Percentiles rank a stretch among this genome's conserved stretches.
Evolutionary conservation across 2,329 filamentous ascomycete genomes (phyloP).

Genomic region (Uncinocarpus reesii): DNA sequence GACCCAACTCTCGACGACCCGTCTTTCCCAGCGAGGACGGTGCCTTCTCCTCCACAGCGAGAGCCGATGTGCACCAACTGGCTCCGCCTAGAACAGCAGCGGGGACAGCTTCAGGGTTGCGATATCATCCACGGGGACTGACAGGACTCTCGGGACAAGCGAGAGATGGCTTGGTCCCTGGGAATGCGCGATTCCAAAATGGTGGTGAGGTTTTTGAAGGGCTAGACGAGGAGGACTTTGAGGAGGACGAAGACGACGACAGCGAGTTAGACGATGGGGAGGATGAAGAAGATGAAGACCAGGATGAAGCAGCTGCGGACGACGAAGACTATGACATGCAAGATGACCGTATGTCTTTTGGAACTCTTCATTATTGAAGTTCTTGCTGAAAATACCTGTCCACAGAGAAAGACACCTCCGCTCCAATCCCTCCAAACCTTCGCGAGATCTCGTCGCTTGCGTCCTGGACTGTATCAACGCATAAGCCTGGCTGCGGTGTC

Average conservation of each 20-base stretch:
- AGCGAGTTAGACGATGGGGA: slow-evolving; percentile 15
- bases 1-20: slow-evolving; percentile 9
- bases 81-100: not conserved
- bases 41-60: slow-evolving; percentile 15
- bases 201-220: not conserved
- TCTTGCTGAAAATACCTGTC: slow-evolving; percentile 12
- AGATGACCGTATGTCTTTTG: slow-evolving; percentile 23
- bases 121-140: not conserved
- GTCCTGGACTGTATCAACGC: slow-evolving; percentile 55
- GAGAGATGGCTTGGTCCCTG: not conserved
- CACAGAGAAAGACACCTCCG: slow-evolving; percentile 25
- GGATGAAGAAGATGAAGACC: slow-evolving; percentile 16
- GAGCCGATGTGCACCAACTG: slow-evolving; percentile 5
- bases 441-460: slow-evolving; percentile 56
- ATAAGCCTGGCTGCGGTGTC: slow-evolving; percentile 53
- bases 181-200: not conserved
- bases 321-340: slow-evolving; percentile 28
- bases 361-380: too few species aligned
- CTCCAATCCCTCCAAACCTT: slow-evolving; percentile 36
- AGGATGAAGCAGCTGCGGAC: slow-evolving; percentile 20
- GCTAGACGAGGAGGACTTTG: slow-evolving; percentile 12
- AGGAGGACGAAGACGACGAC: slow-evolving; percentile 1
- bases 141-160: not conserved
- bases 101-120: not conserved
- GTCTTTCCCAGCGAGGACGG: slow-evolving; percentile 17